Evolutionary conservation across 2,329 filamentous ascomycete genomes (phyloP).

Genomic region (Trichoderma citrinoviride): DNA sequence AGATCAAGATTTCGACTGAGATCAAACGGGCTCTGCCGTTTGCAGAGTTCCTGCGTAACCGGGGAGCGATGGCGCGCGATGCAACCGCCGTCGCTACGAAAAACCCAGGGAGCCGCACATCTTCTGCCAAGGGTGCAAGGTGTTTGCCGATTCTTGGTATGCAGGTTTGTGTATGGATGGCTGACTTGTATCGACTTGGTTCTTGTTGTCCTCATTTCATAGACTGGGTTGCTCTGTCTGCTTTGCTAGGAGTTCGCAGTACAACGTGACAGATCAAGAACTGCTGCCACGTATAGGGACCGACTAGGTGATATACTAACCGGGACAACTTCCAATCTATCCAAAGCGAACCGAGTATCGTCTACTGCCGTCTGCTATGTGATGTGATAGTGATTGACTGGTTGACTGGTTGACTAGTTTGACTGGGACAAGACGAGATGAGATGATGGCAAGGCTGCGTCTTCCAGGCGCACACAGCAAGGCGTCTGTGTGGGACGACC

Average conservation of each 20-base stretch:
- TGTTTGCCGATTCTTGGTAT: background rate
- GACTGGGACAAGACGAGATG: background rate
- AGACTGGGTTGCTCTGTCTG: background rate
- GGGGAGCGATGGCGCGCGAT: background rate
- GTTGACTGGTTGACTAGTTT: too few species aligned
- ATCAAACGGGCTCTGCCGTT: background rate
- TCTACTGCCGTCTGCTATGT: background rate
- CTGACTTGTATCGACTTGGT: too few species aligned
- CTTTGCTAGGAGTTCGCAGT: background rate
- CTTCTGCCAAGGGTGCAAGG: background rate
- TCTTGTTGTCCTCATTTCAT: too few species aligned
- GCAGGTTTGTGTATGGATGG: background rate
- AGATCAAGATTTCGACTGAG: constrained; percentile 11
- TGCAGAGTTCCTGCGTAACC: background rate
- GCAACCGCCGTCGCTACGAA: constrained; percentile 8
- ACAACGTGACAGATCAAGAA: background rate
- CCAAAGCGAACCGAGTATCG: constrained; percentile 1
- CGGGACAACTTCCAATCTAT: background rate
- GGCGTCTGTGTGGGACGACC: background rate
- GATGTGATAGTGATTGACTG: background rate
- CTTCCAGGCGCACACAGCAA: background rate
- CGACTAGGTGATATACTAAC: too few species aligned
- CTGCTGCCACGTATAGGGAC: background rate
- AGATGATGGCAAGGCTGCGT: background rate
- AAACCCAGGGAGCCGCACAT: background rate